Conservation (phyloP, 208 protist genomes). For the Wallacemonas sp. region DNA sequence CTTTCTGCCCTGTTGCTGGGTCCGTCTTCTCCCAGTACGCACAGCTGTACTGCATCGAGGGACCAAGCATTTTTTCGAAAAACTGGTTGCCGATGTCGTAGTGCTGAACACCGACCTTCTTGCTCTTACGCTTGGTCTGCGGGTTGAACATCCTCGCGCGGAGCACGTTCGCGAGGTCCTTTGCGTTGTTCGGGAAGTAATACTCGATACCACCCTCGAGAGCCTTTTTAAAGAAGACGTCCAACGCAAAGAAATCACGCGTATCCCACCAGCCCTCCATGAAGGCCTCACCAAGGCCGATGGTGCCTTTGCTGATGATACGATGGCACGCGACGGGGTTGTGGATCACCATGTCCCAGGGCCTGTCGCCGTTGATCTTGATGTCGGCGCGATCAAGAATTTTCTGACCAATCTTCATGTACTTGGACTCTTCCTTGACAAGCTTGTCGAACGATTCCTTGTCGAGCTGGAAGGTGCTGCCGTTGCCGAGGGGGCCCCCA, state of each 20-base stretch:
- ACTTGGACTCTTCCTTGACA: conserved; percentile 31
- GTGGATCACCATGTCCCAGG: conserved; percentile 47
- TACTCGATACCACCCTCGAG: conserved; percentile 46
- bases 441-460: conserved; percentile 22
- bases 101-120: conserved; percentile 57
- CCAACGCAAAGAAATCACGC: conserved; percentile 40
- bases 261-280: conserved; percentile 74
- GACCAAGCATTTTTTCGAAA: conserved; percentile 66
- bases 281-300: conserved; percentile 51
- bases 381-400: conserved; percentile 33
- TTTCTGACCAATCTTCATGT: conserved; percentile 31
- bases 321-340: conserved; percentile 37
- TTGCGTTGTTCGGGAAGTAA: conserved; percentile 62
- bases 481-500: conserved; percentile 23
- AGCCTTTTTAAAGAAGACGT: conserved; percentile 40
- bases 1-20: conserved; percentile 10
- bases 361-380: conserved; percentile 31
- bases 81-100: conserved; percentile 78
- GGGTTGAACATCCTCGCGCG: conserved; percentile 47
- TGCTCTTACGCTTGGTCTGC: conserved; percentile 50
- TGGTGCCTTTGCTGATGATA: conserved; percentile 46
- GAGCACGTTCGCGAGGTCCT: conserved; percentile 41
- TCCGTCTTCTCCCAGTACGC: conserved; percentile 48
- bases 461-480: conserved; percentile 23
- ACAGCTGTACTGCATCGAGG: conserved; percentile 77